Evolutionary conservation across 73 alveolate genomes (phyloP), one percentile per base, ranked within the genome.

Genomic region (Loxodes magnus): DNA sequence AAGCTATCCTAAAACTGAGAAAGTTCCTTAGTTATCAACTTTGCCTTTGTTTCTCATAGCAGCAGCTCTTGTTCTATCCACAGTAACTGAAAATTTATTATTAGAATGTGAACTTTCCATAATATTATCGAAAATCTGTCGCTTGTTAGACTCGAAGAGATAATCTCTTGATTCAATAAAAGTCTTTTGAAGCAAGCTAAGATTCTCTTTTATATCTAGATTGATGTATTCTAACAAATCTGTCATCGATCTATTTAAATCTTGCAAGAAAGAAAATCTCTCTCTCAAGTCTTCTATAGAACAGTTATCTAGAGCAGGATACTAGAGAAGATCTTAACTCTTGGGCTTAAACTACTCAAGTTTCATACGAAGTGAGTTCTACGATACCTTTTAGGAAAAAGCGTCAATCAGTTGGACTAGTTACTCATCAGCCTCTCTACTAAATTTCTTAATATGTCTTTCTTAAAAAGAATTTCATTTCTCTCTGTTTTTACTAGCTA

Each of bases 371-470:
- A 74, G 57, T 43, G 67, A 17, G 14, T 66, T 33, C 29, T 63
- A 53, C 35, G 49, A 81, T n/a, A 68, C 82, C 43, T 50, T 67
- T 74, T 74, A 71, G 29, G 75, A 31, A 73, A 74, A 57, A 29
- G 64, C 88, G 49, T 74, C 75, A 31, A 74, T 50, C 34, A 65
- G 67, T 48, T 60, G 72, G 14, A 74, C 88, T 48, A 74, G 75
- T 55, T 74, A 82, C 43, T 74, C 88, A 74, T 56, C 73, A 35
- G 58, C 73, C 57, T 67, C 88, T 0, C n/a, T 10, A n/a, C 27
- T 46, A 29, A 67, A 74, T 46, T 35, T 44, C 56, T 64, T 53
- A 34, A 57, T 67, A 24, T 49, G 68, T 66, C n/a, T n/a, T n/a
- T n/a, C n/a, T 66, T 74, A 38, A 67, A 57, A 14, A 48, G 68